Evolutionary conservation across 768 basidiomycete species (phyloP).

Genomic region (Panellus pusillus): DNA sequence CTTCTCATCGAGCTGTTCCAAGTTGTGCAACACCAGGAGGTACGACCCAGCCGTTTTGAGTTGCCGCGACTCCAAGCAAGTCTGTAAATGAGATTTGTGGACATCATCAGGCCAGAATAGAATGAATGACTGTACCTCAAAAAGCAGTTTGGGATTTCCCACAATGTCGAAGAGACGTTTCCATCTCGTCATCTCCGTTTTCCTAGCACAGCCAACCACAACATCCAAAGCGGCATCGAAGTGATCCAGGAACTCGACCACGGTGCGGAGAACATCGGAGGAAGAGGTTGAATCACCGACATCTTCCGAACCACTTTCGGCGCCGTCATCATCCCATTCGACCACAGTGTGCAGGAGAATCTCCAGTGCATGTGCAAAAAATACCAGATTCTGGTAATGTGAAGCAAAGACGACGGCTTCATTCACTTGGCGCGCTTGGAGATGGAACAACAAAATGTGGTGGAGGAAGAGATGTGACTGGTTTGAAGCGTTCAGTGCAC

Average conservation of each 20-base stretch:
- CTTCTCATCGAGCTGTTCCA: conserved; percentile 84
- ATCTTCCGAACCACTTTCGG: conserved; percentile 21
- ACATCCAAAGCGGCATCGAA: conserved; percentile 91
- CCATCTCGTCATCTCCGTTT: conserved; percentile 94
- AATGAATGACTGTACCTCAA: conserved; percentile 61
- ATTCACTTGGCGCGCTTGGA: conserved; percentile 59
- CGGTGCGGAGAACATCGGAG: conserved; percentile 54
- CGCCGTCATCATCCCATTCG: conserved; percentile 66
- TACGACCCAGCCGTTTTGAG: conserved; percentile 91
- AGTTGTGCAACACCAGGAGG: conserved; percentile 88
- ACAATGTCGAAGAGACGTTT: conserved; percentile 84
- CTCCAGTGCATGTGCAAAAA: conserved; percentile 92
- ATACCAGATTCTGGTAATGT: conserved; percentile 85
- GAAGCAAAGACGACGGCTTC: conserved; percentile 86
- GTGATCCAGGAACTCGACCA: conserved; percentile 91
- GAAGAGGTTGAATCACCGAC: conserved; percentile 26
- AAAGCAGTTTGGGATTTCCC: conserved; percentile 86
- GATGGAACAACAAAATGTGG: conserved; percentile 82
- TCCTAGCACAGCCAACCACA: conserved; percentile 93
- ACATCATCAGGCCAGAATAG: background rate
- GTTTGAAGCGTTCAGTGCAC: background rate
- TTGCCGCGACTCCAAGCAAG: conserved; percentile 67
- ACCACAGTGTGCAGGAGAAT: conserved; percentile 92
- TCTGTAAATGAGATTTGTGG: conserved; percentile 40
- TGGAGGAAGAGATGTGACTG: conserved; percentile 95